Evolutionary conservation across 352 stramenopile genomes (phyloP).

Genomic region (Phytophthora ramorum): DNA sequence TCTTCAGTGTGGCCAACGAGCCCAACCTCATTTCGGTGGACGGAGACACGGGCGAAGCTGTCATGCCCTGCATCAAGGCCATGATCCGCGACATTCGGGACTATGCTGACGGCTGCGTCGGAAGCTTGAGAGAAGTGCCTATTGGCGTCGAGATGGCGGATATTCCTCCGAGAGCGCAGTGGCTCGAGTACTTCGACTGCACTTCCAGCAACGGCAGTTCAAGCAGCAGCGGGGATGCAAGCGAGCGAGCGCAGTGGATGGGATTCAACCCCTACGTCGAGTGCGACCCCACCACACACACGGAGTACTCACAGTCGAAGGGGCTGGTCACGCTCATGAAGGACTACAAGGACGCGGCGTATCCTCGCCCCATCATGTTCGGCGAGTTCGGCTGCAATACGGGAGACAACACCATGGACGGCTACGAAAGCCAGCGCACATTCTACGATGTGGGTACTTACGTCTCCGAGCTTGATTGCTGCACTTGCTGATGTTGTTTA

Average conservation of each 20-base stretch:
- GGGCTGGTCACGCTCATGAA: slow-evolving; percentile 61
- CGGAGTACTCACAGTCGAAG: slow-evolving; percentile 55
- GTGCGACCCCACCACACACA: slow-evolving; percentile 53
- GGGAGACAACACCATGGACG: slow-evolving; percentile 69
- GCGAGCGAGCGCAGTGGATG: slow-evolving; percentile 57
- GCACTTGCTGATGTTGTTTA: background rate
- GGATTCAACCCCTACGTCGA: slow-evolving; percentile 69
- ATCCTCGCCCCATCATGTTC: slow-evolving; percentile 70
- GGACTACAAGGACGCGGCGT: slow-evolving; percentile 55
- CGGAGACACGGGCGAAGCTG: slow-evolving; percentile 45
- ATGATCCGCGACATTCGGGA: slow-evolving; percentile 65
- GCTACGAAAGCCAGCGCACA: slow-evolving; percentile 62
- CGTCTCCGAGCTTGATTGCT: background rate
- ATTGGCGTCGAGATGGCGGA: slow-evolving; percentile 82
- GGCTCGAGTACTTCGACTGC: slow-evolving; percentile 84
- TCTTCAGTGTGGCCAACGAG: slow-evolving; percentile 75
- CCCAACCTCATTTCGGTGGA: slow-evolving; percentile 64
- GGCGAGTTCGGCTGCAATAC: slow-evolving; percentile 75
- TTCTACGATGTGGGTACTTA: slow-evolving; percentile 64
- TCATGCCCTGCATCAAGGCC: slow-evolving; percentile 74
- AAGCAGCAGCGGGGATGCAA: slow-evolving; percentile 14
- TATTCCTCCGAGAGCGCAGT: slow-evolving; percentile 62
- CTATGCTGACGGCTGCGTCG: slow-evolving; percentile 55
- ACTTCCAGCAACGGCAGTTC: slow-evolving; percentile 39
- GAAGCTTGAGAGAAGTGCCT: slow-evolving; percentile 58